These are phyloP conservation scores for Gaeumannomyces tritici DNA, from an alignment of 2,329 filamentous ascomycete genomes.

Conservation along the genomic window DNA sequence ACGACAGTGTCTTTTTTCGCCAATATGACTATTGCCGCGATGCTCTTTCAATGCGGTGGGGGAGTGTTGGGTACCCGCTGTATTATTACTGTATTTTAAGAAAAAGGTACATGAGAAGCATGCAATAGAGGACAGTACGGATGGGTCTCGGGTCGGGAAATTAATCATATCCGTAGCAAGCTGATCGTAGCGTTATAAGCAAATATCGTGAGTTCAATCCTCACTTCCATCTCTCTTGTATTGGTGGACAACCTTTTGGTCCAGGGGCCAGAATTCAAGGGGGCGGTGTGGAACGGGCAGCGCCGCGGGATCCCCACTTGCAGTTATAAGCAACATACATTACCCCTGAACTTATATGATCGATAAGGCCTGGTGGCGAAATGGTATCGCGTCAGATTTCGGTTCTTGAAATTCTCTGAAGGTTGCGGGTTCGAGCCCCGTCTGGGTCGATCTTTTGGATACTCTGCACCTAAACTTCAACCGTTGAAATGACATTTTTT, in stretches of 20 bases:
- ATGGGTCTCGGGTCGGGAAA: too few relatives aligned
- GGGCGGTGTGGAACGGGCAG: not conserved
- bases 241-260: too few relatives aligned
- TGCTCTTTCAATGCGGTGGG: too few relatives aligned
- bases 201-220: too few relatives aligned
- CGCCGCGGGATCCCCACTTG: too few relatives aligned
- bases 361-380: conserved; percentile 1
- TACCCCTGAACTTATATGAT: not conserved
- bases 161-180: not conserved
- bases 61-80: not conserved
- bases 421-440: conserved; percentile 3
- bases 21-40: not conserved
- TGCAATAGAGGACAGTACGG: not conserved
- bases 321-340: not conserved
- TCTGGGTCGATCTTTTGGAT: not conserved
- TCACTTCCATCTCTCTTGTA: too few relatives aligned
- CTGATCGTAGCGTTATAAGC: too few relatives aligned
- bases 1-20: not conserved
- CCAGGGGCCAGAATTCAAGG: not conserved
- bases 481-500: not conserved
- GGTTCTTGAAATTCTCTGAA: not conserved
- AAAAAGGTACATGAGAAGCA: not conserved
- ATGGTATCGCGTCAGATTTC: conserved; percentile 3
- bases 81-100: not conserved
- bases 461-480: not conserved